These are phyloP conservation scores for Lachnellula subtilissima DNA, from an alignment of 2,329 filamentous ascomycete species.

Conservation along the genomic window DNA sequence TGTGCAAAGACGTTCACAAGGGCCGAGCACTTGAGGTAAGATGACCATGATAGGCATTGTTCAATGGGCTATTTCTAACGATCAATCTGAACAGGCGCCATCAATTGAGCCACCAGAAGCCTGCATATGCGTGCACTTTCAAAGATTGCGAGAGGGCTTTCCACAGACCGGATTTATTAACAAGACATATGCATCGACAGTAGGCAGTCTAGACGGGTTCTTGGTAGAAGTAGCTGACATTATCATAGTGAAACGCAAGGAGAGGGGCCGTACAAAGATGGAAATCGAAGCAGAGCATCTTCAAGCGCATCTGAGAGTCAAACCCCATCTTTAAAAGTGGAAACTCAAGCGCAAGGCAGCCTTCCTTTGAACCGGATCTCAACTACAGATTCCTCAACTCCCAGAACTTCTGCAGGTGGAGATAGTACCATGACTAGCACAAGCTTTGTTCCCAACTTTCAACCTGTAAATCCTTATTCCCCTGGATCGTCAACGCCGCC, in stretches of 20 bases:
- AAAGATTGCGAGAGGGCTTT: conserved; percentile 54
- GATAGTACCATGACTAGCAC: conserved; percentile 21
- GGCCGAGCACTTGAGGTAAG: conserved; percentile 57
- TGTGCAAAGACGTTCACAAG: conserved; percentile 52
- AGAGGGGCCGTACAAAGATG: conserved; percentile 34
- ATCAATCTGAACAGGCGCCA: conserved; percentile 44
- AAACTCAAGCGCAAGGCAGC: conserved; percentile 10
- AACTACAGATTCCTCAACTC: conserved; percentile 18
- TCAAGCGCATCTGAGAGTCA: conserved; percentile 25
- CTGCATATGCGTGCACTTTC: conserved; percentile 46
- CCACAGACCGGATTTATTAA: conserved; percentile 53
- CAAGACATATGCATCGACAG: conserved; percentile 52
- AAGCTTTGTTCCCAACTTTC: conserved; percentile 22
- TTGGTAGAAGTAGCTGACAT: conserved; percentile 12
- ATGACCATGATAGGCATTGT: neutral
- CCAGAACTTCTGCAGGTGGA: conserved; percentile 20
- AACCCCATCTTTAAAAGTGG: conserved; percentile 18
- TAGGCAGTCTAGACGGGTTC: conserved; percentile 31
- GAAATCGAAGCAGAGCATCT: conserved; percentile 25
- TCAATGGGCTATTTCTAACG: neutral
- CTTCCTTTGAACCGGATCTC: conserved; percentile 14
- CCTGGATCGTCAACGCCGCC: conserved; percentile 1
- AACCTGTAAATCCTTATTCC: conserved; percentile 19
- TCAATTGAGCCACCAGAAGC: conserved; percentile 54
- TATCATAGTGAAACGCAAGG: conserved; percentile 41